Evolutionary conservation across 768 basidiomycete species (phyloP).

Genomic region (Pisolithus tinctorius): DNA sequence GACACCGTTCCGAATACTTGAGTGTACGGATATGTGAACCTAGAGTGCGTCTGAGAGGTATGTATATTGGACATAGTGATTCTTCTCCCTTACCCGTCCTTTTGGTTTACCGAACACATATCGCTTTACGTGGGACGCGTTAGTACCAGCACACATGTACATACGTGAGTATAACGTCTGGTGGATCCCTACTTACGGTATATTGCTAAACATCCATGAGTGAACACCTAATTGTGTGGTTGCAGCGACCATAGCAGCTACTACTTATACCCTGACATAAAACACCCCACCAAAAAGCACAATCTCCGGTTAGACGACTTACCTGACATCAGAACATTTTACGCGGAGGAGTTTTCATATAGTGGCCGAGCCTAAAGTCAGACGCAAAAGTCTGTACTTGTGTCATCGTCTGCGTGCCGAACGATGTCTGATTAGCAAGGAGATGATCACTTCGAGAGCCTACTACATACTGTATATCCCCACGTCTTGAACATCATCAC

Average conservation of each 20-base stretch:
- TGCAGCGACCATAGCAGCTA: conserved; percentile 53
- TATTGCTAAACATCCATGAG: conserved; percentile 49
- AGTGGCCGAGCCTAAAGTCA: conserved; percentile 75
- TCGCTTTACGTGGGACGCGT: conserved; percentile 27
- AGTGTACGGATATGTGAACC: too few relatives aligned
- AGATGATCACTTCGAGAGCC: not conserved
- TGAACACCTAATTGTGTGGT: conserved; percentile 65
- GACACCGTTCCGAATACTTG: too few relatives aligned
- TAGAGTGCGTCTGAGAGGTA: too few relatives aligned
- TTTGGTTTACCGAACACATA: conserved; percentile 40
- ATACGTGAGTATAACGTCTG: not conserved
- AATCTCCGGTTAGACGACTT: not conserved
- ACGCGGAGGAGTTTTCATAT: conserved; percentile 61
- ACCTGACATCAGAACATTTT: conserved; percentile 68
- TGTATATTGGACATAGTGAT: too few relatives aligned
- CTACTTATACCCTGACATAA: conserved; percentile 47
- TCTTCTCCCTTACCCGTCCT: too few relatives aligned
- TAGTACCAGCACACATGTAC: not conserved
- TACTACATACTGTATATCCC: conserved; percentile 50
- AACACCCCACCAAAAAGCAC: not conserved
- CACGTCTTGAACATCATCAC: conserved; percentile 78
- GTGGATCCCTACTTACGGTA: conserved; percentile 31
- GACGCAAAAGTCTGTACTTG: conserved; percentile 63
- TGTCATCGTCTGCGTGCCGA: conserved; percentile 36
- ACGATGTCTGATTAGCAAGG: not conserved